These are phyloP conservation scores for Polychaeton citri DNA, from an alignment of 2,329 filamentous ascomycete genomes.

Conservation along the genomic window DNA sequence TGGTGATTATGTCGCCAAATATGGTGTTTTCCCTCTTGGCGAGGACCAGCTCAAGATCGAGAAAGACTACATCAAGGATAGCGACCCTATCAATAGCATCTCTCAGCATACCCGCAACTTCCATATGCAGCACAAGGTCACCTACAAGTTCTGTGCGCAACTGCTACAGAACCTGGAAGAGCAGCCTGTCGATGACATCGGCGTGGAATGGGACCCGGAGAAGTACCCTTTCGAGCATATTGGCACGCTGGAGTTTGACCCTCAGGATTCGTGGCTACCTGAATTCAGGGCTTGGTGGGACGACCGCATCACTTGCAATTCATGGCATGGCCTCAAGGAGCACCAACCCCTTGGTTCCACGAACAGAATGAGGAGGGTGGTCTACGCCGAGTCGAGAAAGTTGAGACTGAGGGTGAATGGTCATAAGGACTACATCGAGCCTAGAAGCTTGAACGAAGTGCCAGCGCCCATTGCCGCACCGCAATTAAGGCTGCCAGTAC, in stretches of 20 bases:
- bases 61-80: constrained; percentile 13
- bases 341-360: constrained; percentile 27
- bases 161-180: constrained; percentile 21
- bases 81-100: constrained; percentile 19
- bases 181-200: constrained; percentile 23
- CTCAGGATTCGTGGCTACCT: constrained; percentile 27
- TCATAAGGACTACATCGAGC: constrained; percentile 27
- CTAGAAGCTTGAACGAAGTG: constrained; percentile 23
- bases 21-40: constrained; percentile 18
- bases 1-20: constrained; percentile 21
- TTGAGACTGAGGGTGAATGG: constrained; percentile 26
- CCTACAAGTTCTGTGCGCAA: constrained; percentile 21
- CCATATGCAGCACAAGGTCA: constrained; percentile 21
- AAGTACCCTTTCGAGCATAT: constrained; percentile 22
- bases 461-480: constrained; percentile 21
- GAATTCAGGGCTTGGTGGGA: constrained; percentile 29
- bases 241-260: constrained; percentile 25
- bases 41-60: constrained; percentile 17
- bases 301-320: constrained; percentile 26
- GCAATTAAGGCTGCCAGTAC: constrained; percentile 11
- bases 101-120: constrained; percentile 19
- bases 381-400: constrained; percentile 29
- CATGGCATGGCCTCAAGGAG: constrained; percentile 26
- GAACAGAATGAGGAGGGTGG: constrained; percentile 27
- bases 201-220: constrained; percentile 18